phyloP scores from a whole-genome alignment of 2,329 filamentous ascomycete genomes.

The Sclerotinia subarctica region DNA sequence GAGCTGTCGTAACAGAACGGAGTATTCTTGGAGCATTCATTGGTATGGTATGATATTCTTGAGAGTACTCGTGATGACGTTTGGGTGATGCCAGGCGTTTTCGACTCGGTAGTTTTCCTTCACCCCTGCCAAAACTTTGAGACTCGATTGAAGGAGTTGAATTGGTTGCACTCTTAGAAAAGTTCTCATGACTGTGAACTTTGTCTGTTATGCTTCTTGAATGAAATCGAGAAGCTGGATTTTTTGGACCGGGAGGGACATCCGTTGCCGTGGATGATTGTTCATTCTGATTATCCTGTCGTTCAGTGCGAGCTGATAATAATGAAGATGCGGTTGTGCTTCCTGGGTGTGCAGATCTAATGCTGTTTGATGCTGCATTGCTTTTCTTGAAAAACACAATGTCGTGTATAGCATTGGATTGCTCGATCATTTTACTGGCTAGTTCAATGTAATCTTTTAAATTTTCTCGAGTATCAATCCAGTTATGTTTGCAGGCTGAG shows the following conservation, averaged over 20 bases:
- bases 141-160: not conserved
- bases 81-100: conserved; percentile 15
- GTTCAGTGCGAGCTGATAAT: not conserved
- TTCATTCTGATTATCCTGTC: not conserved
- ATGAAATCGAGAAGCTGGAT: not conserved
- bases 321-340: not conserved
- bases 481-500: conserved; percentile 27
- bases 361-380: not conserved
- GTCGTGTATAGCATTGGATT: conserved; percentile 26
- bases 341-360: not conserved
- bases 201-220: not conserved
- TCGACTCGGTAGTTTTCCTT: not conserved
- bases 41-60: conserved; percentile 11
- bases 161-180: not conserved
- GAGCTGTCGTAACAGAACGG: not conserved
- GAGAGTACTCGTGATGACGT: conserved; percentile 7
- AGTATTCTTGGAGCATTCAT: not conserved
- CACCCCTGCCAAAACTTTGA: not conserved
- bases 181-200: not conserved
- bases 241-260: not conserved
- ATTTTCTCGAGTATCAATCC: conserved; percentile 24
- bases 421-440: conserved; percentile 31
- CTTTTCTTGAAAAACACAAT: conserved; percentile 23
- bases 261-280: not conserved
- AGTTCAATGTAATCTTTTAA: conserved; percentile 29